Evolutionary conservation across 2,329 filamentous ascomycete species (phyloP), one percentile per base, ranked within the genome.

Genomic region (Talaromyces sp.): DNA sequence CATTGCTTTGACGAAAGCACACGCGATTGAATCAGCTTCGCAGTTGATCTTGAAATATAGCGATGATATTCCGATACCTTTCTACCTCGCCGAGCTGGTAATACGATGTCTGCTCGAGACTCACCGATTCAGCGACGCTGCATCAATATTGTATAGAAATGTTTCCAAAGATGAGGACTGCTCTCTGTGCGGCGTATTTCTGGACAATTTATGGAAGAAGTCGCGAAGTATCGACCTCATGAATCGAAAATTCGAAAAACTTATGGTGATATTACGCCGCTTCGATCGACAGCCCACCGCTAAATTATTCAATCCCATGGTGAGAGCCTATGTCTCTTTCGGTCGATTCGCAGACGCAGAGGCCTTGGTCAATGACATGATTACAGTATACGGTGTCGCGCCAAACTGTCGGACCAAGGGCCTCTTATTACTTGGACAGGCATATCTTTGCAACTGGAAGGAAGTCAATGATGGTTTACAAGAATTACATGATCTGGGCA

Each of bases 191-290:
- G 75, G 76, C 35, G 71, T 76, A 14, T 80, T 75, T 66, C 72
- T 80, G 22, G 68, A 70, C 22, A 73, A 74, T 2, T 52, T 80
- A 5, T 80, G 78, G 77, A 76, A 73, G 66, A 80, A 78, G 66
- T 76, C 77, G 5, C 70, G 74, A 19, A 78, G 70, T 39, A 72
- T 76, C 47, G 74, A 77, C 43, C 68, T 78, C 54, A 58, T 78
- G 19, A 76, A 73, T 62, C 70, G 69, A 19, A 73, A 78, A 67
- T 72, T 78, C 33, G 70, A 69, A 50, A 76, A 71, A 61, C 65
- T 77, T 10, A 37, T 76, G 35, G 66, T 66, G 2, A 68, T 71
- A 19, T 66, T 79, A 6, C 64, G 68, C 6, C 69, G 73, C 4
- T 62, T 78, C 33, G 68, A 67, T 33, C 78, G 76, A 65, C 43